phyloP scores from a whole-genome alignment of 768 basidiomycete species.

The Tricholoma saponaceum region DNA sequence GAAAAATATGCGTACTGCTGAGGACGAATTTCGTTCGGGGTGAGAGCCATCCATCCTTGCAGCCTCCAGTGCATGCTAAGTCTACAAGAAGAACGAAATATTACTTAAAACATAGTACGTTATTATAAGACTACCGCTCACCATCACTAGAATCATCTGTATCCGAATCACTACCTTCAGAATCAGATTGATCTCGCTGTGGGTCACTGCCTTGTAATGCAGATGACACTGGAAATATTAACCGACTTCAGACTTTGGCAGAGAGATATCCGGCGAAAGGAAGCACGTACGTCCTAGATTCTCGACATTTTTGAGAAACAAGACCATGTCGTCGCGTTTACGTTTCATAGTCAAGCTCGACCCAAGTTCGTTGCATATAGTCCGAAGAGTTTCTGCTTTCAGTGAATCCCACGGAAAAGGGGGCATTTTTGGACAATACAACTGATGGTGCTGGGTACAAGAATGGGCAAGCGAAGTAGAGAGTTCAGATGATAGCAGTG shows the following conservation, averaged over 20 bases:
- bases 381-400: neutral
- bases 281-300: neutral
- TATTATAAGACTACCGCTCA: neutral
- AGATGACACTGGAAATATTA: too few species aligned
- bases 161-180: neutral
- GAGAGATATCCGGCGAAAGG: neutral
- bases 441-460: neutral
- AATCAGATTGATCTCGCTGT: neutral
- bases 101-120: neutral
- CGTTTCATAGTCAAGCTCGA: neutral
- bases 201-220: neutral
- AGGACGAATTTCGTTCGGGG: neutral
- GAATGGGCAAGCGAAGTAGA: neutral
- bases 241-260: neutral
- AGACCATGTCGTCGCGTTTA: neutral
- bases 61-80: neutral
- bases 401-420: neutral
- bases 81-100: neutral
- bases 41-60: neutral
- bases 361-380: neutral
- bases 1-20: neutral
- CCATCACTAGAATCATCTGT: neutral
- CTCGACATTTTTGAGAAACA: neutral
- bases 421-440: neutral
- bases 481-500: too few species aligned